Conservation (phyloP, 83 land plant species). For the Larix sibirica region DNA sequence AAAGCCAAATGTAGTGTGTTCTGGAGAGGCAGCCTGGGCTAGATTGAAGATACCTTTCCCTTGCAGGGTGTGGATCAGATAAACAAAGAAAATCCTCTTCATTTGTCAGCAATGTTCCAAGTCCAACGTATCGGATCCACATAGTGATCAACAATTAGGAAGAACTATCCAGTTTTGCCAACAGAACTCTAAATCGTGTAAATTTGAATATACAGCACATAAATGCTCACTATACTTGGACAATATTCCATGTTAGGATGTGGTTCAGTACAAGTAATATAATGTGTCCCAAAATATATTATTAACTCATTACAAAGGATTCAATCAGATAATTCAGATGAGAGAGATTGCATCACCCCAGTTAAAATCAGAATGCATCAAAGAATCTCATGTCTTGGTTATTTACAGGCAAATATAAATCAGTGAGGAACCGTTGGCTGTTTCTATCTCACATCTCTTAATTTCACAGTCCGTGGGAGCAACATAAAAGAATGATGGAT, state of each 20-base stretch:
- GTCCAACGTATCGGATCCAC: background rate
- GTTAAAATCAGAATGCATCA: background rate
- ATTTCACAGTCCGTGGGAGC: background rate
- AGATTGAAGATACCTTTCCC: no score
- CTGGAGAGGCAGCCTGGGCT: no score
- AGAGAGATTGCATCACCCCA: background rate
- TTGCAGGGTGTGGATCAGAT: no score
- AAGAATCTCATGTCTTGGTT: background rate
- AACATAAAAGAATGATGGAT: background rate
- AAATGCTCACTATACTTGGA: background rate
- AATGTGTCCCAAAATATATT: background rate
- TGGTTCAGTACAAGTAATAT: background rate
- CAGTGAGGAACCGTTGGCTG: background rate
- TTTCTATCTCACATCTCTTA: background rate
- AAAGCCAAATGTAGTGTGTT: no score
- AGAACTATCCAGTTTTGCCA: background rate
- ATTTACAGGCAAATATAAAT: background rate
- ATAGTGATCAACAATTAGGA: background rate
- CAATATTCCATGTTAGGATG: background rate
- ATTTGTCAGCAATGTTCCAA: no score
- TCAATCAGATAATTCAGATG: background rate
- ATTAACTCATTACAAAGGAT: background rate
- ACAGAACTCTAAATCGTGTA: background rate
- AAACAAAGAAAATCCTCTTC: no score
- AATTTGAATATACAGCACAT: background rate